A percentile compares a stretch with the other conserved stretches of the same genome.
phyloP scores from a whole-genome alignment of 139 green algal genomes.

The Diplosphaera chodatii region DNA sequence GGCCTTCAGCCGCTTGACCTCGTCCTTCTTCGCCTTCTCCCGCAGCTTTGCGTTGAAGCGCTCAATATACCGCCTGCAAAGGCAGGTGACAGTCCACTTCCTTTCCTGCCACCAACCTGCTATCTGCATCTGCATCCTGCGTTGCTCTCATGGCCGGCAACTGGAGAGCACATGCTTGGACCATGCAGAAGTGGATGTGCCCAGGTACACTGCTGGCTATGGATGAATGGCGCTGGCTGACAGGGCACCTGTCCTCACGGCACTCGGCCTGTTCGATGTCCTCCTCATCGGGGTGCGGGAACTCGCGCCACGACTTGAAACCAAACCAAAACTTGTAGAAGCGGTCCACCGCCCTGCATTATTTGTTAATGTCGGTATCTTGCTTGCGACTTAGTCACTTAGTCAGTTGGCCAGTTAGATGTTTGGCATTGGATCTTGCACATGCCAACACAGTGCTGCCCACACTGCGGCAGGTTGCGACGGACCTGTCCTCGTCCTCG shows the following conservation, averaged over 20 bases:
- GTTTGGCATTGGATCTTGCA: no score
- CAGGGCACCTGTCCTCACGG: conserved; percentile 30
- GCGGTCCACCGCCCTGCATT: conserved; percentile 54
- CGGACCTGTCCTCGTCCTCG: conserved; percentile 26
- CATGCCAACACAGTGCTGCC: no score
- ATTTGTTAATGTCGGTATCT: no score
- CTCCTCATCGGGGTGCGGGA: conserved; percentile 93
- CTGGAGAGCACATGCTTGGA: no score
- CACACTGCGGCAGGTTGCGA: no score
- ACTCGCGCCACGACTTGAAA: conserved; percentile 93
- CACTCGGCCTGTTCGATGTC: conserved; percentile 81
- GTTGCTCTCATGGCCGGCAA: no score
- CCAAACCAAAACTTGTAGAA: conserved; percentile 97
- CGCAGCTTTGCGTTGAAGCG: conserved; percentile 88
- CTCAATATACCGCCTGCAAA: conserved; percentile 89
- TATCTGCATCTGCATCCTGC: no score
- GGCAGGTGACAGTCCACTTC: conserved; percentile 14
- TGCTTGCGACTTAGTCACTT: no score
- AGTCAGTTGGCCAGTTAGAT: no score
- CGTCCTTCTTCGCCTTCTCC: conserved; percentile 93
- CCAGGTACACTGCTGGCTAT: no score
- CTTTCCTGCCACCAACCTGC: background rate
- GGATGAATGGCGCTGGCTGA: no score
- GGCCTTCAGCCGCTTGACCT: conserved; percentile 69
- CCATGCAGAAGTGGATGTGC: no score